These are phyloP conservation scores for Talaromyces amestolkiae DNA, from an alignment of 2,329 filamentous ascomycete species.

Conservation along the genomic window DNA sequence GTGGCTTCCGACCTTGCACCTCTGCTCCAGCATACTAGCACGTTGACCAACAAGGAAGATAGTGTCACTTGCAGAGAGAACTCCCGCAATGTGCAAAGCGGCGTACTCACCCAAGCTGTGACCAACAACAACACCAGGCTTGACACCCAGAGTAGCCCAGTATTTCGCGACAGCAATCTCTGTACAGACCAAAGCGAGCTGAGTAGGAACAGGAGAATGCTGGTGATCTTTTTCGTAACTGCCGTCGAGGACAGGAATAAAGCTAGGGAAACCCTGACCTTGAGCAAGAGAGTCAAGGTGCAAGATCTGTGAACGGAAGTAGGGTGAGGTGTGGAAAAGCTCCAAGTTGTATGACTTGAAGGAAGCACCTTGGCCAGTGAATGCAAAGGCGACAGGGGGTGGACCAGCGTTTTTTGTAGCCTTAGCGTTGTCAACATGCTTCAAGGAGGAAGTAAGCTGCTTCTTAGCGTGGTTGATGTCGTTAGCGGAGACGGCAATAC, in stretches of 20 bases:
- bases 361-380: constrained; percentile 34
- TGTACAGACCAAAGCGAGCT: constrained; percentile 41
- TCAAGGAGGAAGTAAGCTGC: background rate
- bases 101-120: constrained; percentile 44
- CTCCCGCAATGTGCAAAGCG: constrained; percentile 36
- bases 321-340: constrained; percentile 25
- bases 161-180: constrained; percentile 43
- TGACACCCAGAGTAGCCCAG: constrained; percentile 33
- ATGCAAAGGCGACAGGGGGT: constrained; percentile 32
- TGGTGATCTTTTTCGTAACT: constrained; percentile 2
- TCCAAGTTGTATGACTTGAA: constrained; percentile 27
- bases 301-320: constrained; percentile 32
- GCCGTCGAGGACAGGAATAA: constrained; percentile 28
- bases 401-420: constrained; percentile 2
- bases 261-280: constrained; percentile 31
- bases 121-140: constrained; percentile 28
- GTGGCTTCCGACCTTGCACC: constrained; percentile 66
- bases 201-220: constrained; percentile 29
- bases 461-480: constrained; percentile 24
- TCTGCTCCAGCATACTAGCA: constrained; percentile 62
- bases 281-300: constrained; percentile 30
- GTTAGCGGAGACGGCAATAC: constrained; percentile 20
- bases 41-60: constrained; percentile 68
- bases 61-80: constrained; percentile 36
- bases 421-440: background rate